Percentiles rank a stretch among this genome's conserved stretches.
These are phyloP conservation scores for Coriaria nepalensis DNA, from an alignment of 306 rosid genomes.

Conservation along the genomic window DNA sequence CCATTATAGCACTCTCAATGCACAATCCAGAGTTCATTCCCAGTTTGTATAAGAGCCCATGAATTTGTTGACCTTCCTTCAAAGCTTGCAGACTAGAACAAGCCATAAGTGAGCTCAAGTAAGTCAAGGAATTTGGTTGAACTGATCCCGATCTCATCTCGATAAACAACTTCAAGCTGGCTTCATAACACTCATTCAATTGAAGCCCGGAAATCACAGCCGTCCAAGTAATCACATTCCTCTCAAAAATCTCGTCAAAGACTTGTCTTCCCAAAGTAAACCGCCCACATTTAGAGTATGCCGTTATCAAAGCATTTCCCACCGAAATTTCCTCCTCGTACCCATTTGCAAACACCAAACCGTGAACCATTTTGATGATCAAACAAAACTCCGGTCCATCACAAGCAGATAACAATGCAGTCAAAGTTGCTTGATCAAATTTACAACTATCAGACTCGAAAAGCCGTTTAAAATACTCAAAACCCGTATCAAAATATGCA, in stretches of 20 bases:
- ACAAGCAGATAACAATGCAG: slow-evolving; percentile 54
- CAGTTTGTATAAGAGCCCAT: slow-evolving; percentile 57
- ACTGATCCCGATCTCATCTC: slow-evolving; percentile 44
- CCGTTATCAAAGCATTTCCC: slow-evolving; percentile 72
- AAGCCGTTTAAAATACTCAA: slow-evolving; percentile 40
- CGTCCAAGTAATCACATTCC: slow-evolving; percentile 80
- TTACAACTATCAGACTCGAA: slow-evolving; percentile 16
- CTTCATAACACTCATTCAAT: slow-evolving; percentile 35
- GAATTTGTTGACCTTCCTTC: slow-evolving; percentile 60
- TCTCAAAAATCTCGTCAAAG: slow-evolving; percentile 63
- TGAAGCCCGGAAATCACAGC: slow-evolving; percentile 81
- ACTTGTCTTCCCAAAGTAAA: slow-evolving; percentile 42
- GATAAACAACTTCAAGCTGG: slow-evolving; percentile 35
- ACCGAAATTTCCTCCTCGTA: slow-evolving; percentile 45
- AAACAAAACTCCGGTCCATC: slow-evolving; percentile 32
- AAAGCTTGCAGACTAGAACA: slow-evolving; percentile 74
- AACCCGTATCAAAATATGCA: slow-evolving; percentile 29
- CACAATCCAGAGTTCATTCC: slow-evolving; percentile 66
- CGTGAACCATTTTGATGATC: slow-evolving; percentile 45
- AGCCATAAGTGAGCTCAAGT: slow-evolving; percentile 63
- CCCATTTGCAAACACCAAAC: slow-evolving; percentile 53
- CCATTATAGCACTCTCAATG: slow-evolving; percentile 82
- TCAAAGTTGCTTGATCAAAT: slow-evolving; percentile 67
- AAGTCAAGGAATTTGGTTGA: slow-evolving; percentile 64
- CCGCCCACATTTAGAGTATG: slow-evolving; percentile 55